Evolutionary conservation across 2,329 filamentous ascomycete genomes (phyloP), one percentile per base, ranked within the genome.

Genomic region (Teratosphaeria zuluensis): DNA sequence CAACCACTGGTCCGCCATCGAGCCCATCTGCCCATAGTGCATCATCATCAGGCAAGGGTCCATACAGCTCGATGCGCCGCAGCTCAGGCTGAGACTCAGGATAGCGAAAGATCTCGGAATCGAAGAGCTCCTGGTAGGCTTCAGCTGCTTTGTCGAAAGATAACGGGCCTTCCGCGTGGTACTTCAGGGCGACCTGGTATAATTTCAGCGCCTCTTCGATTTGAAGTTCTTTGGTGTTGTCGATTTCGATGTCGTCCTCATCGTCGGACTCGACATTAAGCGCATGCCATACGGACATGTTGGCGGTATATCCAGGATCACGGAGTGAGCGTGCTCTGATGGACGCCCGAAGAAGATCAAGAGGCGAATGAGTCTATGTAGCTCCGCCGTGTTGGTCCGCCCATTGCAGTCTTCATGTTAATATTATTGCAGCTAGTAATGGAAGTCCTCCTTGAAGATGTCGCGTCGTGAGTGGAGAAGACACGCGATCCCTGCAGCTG

Each of bases 191-290:
- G 66, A 81, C 87, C 70, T 97, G 92, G 72, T 96, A 99, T 38
- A 92, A 83, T 75, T 96, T 97, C 62, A 99, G 79, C 54, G 94
- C 92, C 76, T 99, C 94, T 69, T 99, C 94, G 69, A 97, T 92
- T 80, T 96, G 92, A 56, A 99, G 85, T 74, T 97, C 92, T 72
- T 92, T 94, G 35, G 92, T 96, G 68, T 94, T 91, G 72, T 99
- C 94, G 69, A 96, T 79, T 74, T 96, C 92, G 67, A 95, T 90
- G 70, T 96, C 91, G 63, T 87, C 79, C 59, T 90, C 89, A 69
- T 95, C 90, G 75, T 96, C 94, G 9, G 90, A 88, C 74, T 96
- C 92, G 75, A 97, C 84, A 72, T 99, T 99, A 74, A 96, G 85
- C 56, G 92, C 90, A 68, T 87, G 85, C 77, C 95, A 97, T 67